Evolutionary conservation across 495 filamentous ascomycete genomes (phyloP).

Genomic region (Lasiosphaeris hirsuta): DNA sequence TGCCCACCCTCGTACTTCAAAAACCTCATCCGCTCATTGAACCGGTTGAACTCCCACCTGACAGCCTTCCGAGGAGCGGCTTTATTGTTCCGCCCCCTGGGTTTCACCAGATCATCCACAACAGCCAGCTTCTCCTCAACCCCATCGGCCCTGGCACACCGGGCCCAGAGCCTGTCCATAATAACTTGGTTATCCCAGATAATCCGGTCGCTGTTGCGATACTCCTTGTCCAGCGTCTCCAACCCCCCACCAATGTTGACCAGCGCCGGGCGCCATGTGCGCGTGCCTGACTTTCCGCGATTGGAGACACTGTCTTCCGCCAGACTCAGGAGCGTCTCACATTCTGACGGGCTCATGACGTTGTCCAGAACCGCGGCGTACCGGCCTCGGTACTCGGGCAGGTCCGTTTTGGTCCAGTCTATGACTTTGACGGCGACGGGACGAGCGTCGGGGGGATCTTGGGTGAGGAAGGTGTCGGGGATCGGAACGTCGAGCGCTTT

Average conservation of each 20-base stretch:
- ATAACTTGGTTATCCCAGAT: background rate
- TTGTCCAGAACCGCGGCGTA: background rate
- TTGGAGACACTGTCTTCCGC: background rate
- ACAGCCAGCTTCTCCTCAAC: background rate
- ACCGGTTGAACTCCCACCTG: background rate
- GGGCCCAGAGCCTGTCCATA: background rate
- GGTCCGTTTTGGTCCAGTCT: background rate
- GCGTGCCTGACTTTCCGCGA: background rate
- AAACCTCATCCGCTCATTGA: conserved; percentile 9
- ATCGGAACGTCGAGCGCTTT: background rate
- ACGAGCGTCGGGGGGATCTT: background rate
- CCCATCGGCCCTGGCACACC: background rate
- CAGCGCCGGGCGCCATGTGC: background rate
- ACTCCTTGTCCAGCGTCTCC: background rate
- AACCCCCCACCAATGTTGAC: background rate
- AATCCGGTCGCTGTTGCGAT: background rate
- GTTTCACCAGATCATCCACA: background rate
- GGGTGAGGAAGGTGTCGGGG: background rate
- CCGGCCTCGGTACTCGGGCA: background rate
- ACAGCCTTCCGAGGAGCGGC: no score
- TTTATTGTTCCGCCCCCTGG: no score
- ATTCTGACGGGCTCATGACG: conserved; percentile 1
- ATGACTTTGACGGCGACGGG: background rate
- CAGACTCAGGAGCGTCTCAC: background rate
- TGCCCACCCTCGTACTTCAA: background rate